Evolutionary conservation across 768 basidiomycete species (phyloP), one percentile per base, ranked within the genome.

Genomic region (Termitomyces sp.): DNA sequence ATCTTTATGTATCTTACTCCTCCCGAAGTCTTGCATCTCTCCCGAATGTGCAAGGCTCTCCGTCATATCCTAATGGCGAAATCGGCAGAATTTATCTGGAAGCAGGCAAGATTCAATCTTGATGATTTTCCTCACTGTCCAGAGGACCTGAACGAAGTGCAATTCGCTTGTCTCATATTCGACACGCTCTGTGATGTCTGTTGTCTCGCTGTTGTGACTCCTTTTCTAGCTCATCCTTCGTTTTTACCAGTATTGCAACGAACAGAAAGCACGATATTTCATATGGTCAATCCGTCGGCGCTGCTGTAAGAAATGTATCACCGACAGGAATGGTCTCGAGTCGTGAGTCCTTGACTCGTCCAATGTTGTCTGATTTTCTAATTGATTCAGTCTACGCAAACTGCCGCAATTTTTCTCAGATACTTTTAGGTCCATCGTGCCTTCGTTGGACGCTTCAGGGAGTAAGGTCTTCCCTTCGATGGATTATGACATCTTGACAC

Each of bases 1-100:
- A 73, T 77, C 28, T 72, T 74, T 42, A 59, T 64, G 35, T 65
- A 70, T 35, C 52, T 77, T 10, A 60, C 67, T 30, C 73, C 75
- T 5, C 19, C 66, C 5, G 76, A 76, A 52, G 61, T 79, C 19
- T 63, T 78, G 27, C 64, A 64, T 30, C 68, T 79, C n/a, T 66
- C 76, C 16, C 70, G 74, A 25, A 72, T 70, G 19, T 67, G 71
- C 12, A 74, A 70, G 56, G 35, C 60, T 10, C 60, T 78, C 30
- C 70, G 71, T 3, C 52, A 35, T 5, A 64, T 65, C 10, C 48
- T 70, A 3, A 65, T 69, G 66, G 54, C 39, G 5, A 55, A 50
- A 25, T 55, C 52, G 27, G 54, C 54, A 1, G 43, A 41, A 17
- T 50, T 30, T 19, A 54, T 57, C 28, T 61, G 60, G 58, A 40